A percentile compares a stretch with the other conserved stretches of the same genome.
phyloP scores from a whole-genome alignment of 2,329 filamentous ascomycete species.

The Pyrenophora teres region DNA sequence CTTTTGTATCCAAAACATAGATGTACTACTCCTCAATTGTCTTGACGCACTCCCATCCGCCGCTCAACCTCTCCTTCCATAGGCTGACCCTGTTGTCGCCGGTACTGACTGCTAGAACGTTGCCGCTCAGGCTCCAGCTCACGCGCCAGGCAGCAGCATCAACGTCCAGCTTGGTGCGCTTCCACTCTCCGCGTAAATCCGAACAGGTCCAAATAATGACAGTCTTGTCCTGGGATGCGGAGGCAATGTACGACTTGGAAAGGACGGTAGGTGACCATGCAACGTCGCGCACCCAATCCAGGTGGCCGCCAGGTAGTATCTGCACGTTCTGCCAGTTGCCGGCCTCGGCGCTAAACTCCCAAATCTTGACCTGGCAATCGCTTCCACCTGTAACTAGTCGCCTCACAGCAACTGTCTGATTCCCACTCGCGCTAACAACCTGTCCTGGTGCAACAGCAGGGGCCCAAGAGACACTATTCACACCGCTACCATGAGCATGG shows the following conservation, averaged over 20 bases:
- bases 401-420: slow-evolving; percentile 62
- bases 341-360: slow-evolving; percentile 69
- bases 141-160: slow-evolving; percentile 93
- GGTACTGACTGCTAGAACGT: slow-evolving; percentile 90
- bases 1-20: too few relatives aligned
- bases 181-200: slow-evolving; percentile 69
- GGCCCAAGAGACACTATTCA: slow-evolving; percentile 96
- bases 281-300: slow-evolving; percentile 97
- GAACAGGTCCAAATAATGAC: slow-evolving; percentile 89
- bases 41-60: slow-evolving; percentile 97
- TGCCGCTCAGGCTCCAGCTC: slow-evolving; percentile 96
- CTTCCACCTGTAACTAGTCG: slow-evolving; percentile 94
- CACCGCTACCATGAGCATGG: slow-evolving; percentile 87
- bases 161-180: slow-evolving; percentile 82
- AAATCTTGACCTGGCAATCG: slow-evolving; percentile 92
- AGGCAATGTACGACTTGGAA: slow-evolving; percentile 95
- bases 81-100: slow-evolving; percentile 95
- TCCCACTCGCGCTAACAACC: slow-evolving; percentile 72
- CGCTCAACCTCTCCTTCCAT: slow-evolving; percentile 98
- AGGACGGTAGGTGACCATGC: slow-evolving; percentile 95
- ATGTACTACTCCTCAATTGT: slow-evolving; percentile 78
- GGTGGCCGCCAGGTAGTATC: slow-evolving; percentile 78
- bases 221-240: slow-evolving; percentile 93
- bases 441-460: slow-evolving; percentile 83
- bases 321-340: slow-evolving; percentile 58